Percentiles rank a stretch among this genome's conserved stretches.
Evolutionary conservation across 2,329 filamentous ascomycete genomes (phyloP).

Genomic region (Apiospora saccharicola): DNA sequence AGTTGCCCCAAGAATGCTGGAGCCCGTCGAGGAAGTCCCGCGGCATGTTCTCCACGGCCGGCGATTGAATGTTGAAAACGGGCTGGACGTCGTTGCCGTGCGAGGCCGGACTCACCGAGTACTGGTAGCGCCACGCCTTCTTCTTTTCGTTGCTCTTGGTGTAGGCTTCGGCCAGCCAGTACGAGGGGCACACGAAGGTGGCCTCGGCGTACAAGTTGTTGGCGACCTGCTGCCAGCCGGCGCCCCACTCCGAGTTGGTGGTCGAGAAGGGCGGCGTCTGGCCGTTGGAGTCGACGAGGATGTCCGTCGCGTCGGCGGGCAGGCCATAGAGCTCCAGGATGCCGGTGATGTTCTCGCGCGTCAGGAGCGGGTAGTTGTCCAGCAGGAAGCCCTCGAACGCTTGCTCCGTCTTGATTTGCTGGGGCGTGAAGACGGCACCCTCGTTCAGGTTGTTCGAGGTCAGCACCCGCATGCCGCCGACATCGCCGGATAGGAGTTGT

Average conservation of each 20-base stretch:
- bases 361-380: slow-evolving; percentile 44
- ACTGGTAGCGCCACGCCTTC: slow-evolving; percentile 57
- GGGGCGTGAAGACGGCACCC: slow-evolving; percentile 46
- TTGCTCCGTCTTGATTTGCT: slow-evolving; percentile 41
- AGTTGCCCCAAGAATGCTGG: slow-evolving; percentile 55
- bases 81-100: slow-evolving; percentile 49
- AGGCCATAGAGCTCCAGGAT: slow-evolving; percentile 43
- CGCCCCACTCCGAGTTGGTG: slow-evolving; percentile 55
- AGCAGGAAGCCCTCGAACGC: slow-evolving; percentile 43
- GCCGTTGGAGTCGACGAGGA: slow-evolving; percentile 48
- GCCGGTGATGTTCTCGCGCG: slow-evolving; percentile 39
- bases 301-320: slow-evolving; percentile 34
- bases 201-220: slow-evolving; percentile 62
- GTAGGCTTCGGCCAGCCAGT: slow-evolving; percentile 62
- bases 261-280: slow-evolving; percentile 52
- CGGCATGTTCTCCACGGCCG: slow-evolving; percentile 32
- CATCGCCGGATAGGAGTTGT: slow-evolving; percentile 39
- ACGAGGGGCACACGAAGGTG: slow-evolving; percentile 62
- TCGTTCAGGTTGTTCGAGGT: slow-evolving; percentile 49
- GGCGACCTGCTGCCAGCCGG: slow-evolving; percentile 62
- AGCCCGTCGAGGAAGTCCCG: slow-evolving; percentile 45
- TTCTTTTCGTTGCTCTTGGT: slow-evolving; percentile 29
- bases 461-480: slow-evolving; percentile 45
- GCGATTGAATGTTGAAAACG: slow-evolving; percentile 41
- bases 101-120: slow-evolving; percentile 49